Evolutionary conservation across 495 filamentous ascomycete genomes (phyloP), one percentile per base, ranked within the genome.

Genomic region (Aspergillus mulundensis): DNA sequence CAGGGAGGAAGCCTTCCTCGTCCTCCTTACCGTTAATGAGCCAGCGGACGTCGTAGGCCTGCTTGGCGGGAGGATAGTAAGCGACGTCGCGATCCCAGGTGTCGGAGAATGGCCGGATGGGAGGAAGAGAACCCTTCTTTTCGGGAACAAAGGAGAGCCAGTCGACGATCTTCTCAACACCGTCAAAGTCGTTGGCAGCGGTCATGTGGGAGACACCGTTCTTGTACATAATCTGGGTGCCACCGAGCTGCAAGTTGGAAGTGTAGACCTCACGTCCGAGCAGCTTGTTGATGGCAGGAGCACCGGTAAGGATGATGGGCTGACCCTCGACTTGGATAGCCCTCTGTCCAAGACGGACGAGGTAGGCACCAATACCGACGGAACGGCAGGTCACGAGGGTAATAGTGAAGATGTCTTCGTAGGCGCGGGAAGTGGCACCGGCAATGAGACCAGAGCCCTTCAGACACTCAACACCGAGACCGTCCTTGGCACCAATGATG

Each of bases 211-310:
- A 97, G 23, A 98, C 95, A 82, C 94, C 94, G 69, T 98, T 98
- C 77, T 87, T 93, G 84, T 98, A 97, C 94, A 98, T 98, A 81
- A 98, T 98, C 76, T 98, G 94, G 39, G 94, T 97, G 63, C 94
- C 94, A 84, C 94, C 94, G 58, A 98, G 88, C 79, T 98, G 94
- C 58, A 98, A 73, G 81, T 98, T 98, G 32, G 94, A 97, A 43
- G 94, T 96, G 80, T 98, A 98, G 16, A 98, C 93, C 76, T 98
- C 95, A 59, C 94, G 89, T 39, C 94, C 94, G 48, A 98, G 87
- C 61, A 98, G 79, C 79, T 97, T 98, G 84, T 98, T 98, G 74
- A 98, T 88, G 52, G 94, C 94, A 59, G 89, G 89, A 28, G 94
- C 94, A 80, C 94, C 94, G 68, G 94, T 98, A 56, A 98, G 85